These are phyloP conservation scores for Herpomyces periplanetae DNA, from an alignment of 2,329 filamentous ascomycete genomes.

Conservation along the genomic window DNA sequence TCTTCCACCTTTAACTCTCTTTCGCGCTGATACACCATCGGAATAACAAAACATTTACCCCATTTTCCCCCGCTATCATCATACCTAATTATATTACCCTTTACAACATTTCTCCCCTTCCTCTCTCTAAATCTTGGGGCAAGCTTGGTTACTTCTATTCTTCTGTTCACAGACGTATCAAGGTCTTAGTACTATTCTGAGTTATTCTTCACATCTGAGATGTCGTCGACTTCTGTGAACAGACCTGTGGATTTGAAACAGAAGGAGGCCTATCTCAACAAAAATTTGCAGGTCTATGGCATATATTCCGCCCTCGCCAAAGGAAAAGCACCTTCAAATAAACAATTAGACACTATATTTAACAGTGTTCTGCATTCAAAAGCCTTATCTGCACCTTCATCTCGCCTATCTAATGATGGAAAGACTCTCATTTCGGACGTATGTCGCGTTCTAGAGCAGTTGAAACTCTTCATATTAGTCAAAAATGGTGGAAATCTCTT, in stretches of 20 bases:
- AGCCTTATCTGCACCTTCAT: constrained; percentile 24
- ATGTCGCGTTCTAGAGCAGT: constrained; percentile 36
- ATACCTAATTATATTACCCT: too few species aligned
- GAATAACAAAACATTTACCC: too few species aligned
- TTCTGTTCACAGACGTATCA: too few species aligned
- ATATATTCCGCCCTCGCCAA: constrained; percentile 49
- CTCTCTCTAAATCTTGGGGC: too few species aligned
- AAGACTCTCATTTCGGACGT: constrained; percentile 36
- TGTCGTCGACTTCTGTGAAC: constrained; percentile 16
- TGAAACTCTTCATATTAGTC: constrained; percentile 45
- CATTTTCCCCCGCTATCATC: too few species aligned
- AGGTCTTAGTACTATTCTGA: too few species aligned
- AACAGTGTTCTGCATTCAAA: constrained; percentile 47
- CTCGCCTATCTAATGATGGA: constrained; percentile 44
- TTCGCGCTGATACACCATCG: too few species aligned
- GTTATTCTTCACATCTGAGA: too few species aligned
- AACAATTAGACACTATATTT: constrained; percentile 73
- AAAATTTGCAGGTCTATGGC: constrained; percentile 76
- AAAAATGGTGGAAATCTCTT: constrained; percentile 85
- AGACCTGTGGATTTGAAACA: constrained; percentile 26
- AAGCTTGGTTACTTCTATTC: too few species aligned
- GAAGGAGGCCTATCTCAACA: constrained; percentile 56
- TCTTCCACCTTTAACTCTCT: too few species aligned
- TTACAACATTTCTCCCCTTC: too few species aligned
- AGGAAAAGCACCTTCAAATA: constrained; percentile 82